These are phyloP conservation scores for Cladosporium colombiae DNA, from an alignment of 2,329 filamentous ascomycete genomes.

Conservation along the genomic window DNA sequence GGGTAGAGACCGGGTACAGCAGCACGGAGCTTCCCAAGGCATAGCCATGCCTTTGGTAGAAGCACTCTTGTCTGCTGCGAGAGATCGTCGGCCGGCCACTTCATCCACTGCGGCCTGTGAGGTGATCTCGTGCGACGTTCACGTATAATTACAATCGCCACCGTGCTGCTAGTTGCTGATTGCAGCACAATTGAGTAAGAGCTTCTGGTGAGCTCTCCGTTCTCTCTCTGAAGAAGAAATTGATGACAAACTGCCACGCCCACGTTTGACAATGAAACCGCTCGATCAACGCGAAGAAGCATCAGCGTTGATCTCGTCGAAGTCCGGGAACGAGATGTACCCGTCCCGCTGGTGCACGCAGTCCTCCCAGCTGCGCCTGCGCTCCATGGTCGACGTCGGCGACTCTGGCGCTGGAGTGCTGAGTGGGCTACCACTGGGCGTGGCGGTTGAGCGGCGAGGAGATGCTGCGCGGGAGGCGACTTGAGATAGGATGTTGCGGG, in stretches of 20 bases:
- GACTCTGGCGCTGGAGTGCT: constrained; percentile 11
- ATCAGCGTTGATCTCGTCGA: constrained; percentile 32
- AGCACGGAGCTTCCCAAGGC: neutral
- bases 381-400: constrained; percentile 13
- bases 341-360: constrained; percentile 34
- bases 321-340: constrained; percentile 39
- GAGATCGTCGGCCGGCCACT: neutral
- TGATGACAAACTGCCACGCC: neutral
- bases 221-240: neutral
- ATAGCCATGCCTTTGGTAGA: neutral
- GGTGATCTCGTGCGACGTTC: neutral
- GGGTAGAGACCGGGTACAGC: neutral
- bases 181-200: neutral
- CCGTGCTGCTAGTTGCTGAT: neutral
- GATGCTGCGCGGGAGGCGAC: constrained; percentile 30
- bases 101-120: neutral
- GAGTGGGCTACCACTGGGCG: neutral
- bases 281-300: constrained; percentile 2
- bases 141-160: neutral
- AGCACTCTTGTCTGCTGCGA: neutral
- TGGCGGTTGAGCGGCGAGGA: constrained; percentile 25
- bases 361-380: constrained; percentile 32
- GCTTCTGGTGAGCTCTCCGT: neutral
- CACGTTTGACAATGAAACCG: neutral
- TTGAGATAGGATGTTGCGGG: constrained; percentile 23